Base-by-base conservation (phyloP, 192 early-diverging fungal species). In the Coemansia aciculifera region DNA sequence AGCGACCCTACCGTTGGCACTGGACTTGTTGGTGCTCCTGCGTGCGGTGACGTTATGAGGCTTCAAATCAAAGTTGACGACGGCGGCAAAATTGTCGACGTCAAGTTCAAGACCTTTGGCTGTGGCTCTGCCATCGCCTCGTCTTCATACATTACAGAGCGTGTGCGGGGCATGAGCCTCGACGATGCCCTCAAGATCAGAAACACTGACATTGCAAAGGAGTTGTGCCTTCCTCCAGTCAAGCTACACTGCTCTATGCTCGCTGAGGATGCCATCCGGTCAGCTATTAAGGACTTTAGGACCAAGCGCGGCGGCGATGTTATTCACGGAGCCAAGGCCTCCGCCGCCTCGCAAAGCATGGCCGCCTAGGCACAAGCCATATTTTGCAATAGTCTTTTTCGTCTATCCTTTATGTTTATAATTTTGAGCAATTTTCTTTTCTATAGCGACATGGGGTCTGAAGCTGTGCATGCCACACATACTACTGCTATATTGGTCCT, bases 161-260 rank as follows among this genome's bases (percentile, higher is more conserved):
- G 93, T 72, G 97, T 99, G 43, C 90, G 93, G 57, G 97, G 97
- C 6, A 86, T 99, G 91, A 93, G 87, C 62, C 84, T 99, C 27
- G 90, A 94, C 68, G 92, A 97, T 63, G 95, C 95, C 17, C 84
- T 88, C 15, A 84, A 92, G 75, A 95, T 99, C 74, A 98, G 93
- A 71, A 99, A 99, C 77, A 95, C 93, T 3, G 95, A 97, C 67
- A 97, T 99, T 82, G 97, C 97, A 24, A 94, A 93, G 76, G 97
- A 99, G 78, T 84, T 99, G 63, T 89, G 89, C 46, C 71, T 99
- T 63, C 97, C 97, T 23, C 97, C 97, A 21, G 97, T 97, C 65
- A 99, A 99, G 84, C 86, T 98, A 31, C 97, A 98, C 84, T 98
- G 97, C 83, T 97, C 95, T 10, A 98, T 99, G 97, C 89, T 99